phyloP scores from a whole-genome alignment of 1,139 yeast species.

The Pichiaceae sp. region DNA sequence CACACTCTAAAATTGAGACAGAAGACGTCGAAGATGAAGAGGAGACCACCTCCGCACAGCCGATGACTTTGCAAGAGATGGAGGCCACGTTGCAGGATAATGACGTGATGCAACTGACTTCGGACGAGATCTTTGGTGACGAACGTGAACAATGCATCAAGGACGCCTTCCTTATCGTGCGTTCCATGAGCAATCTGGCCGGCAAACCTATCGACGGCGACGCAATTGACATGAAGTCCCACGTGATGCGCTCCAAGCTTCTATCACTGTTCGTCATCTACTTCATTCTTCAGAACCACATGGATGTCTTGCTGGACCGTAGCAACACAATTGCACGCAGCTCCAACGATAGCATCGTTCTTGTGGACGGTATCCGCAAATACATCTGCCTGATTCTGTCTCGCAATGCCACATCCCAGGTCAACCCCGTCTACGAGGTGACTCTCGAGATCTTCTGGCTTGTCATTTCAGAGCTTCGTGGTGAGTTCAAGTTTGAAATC shows the following conservation, averaged over 20 bases:
- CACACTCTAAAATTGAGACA: background rate
- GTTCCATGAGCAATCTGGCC: conserved; percentile 91
- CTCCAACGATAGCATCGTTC: conserved; percentile 50
- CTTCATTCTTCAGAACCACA: conserved; percentile 76
- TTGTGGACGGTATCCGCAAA: conserved; percentile 77
- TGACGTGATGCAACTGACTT: conserved; percentile 48
- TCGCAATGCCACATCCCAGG: conserved; percentile 86
- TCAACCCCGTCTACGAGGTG: conserved; percentile 88
- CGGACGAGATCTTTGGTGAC: conserved; percentile 38
- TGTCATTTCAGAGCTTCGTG: conserved; percentile 70
- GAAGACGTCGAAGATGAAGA: background rate
- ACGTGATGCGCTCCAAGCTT: conserved; percentile 83
- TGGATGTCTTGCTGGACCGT: conserved; percentile 68
- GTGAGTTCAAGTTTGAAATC: conserved; percentile 84
- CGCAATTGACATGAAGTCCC: conserved; percentile 76
- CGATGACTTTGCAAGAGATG: conserved; percentile 37
- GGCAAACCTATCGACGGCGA: conserved; percentile 74
- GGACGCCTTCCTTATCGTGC: conserved; percentile 86
- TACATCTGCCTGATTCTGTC: conserved; percentile 77
- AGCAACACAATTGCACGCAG: conserved; percentile 54
- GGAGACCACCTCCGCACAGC: conserved; percentile 20
- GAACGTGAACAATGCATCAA: conserved; percentile 67
- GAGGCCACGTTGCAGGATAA: conserved; percentile 40
- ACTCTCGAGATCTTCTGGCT: conserved; percentile 93
- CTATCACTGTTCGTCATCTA: conserved; percentile 84